phyloP scores from a whole-genome alignment of 192 early-diverging fungal genomes.

The Rhizoclosmatium globosum region DNA sequence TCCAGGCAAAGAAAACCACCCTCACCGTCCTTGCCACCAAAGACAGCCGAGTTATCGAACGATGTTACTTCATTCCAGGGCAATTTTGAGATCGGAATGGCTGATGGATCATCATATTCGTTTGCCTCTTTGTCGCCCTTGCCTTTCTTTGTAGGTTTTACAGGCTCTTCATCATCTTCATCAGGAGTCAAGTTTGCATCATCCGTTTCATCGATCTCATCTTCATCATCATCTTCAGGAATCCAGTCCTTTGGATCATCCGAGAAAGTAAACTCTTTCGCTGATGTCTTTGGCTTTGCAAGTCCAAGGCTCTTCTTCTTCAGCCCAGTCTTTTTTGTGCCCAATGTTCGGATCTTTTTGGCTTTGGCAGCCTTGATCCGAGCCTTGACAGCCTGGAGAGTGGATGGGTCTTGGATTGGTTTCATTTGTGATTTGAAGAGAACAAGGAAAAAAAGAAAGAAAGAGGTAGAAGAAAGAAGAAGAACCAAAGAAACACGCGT shows the following conservation, averaged over 20 bases:
- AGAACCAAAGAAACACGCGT: not conserved
- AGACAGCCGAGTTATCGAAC: not conserved
- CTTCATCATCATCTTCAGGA: not conserved
- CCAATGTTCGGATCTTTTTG: not conserved
- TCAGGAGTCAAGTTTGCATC: not conserved
- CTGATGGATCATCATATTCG: not conserved
- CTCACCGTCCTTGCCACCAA: slow-evolving; percentile 58
- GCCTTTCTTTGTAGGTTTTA: not conserved
- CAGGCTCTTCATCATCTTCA: not conserved
- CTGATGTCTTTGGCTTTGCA: not conserved
- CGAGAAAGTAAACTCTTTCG: not conserved
- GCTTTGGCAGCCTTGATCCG: not conserved
- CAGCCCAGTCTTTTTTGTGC: not conserved
- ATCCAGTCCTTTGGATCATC: slow-evolving; percentile 13
- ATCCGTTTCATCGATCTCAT: not conserved
- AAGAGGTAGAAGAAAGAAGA: not conserved
- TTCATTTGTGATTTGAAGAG: not conserved
- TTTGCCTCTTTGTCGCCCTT: not conserved
- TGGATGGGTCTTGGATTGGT: not conserved
- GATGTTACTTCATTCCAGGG: slow-evolving; percentile 9
- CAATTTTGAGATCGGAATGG: slow-evolving; percentile 1
- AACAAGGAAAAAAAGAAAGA: slow-evolving; percentile 17
- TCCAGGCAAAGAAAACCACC: slow-evolving; percentile 89
- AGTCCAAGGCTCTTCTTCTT: not conserved
- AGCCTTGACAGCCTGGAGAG: not conserved